A percentile compares a stretch with the other conserved stretches of the same genome.
Evolutionary conservation across 441 rosid genomes (phyloP).

Genomic region (Flueggea neowawraea): DNA sequence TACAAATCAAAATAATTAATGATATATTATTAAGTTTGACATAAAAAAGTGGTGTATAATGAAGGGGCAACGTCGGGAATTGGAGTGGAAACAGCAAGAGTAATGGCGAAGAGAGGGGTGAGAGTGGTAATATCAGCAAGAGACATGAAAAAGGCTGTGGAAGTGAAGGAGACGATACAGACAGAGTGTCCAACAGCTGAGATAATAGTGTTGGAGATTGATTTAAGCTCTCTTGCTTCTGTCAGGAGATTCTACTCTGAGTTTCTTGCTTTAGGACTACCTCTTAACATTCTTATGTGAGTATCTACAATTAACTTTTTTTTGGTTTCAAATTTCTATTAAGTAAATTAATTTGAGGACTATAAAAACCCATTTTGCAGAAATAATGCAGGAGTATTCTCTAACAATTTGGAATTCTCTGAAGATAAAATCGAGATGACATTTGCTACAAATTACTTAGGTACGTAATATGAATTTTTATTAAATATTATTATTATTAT

Average conservation of each 20-base stretch:
- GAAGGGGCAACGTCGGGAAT: constrained; percentile 94
- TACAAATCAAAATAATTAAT: no score
- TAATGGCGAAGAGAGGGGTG: constrained; percentile 76
- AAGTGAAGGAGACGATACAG: constrained; percentile 48
- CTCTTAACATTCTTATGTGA: constrained; percentile 87
- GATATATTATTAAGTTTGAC: no score
- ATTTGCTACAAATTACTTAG: constrained; percentile 86
- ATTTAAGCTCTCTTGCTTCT: constrained; percentile 83
- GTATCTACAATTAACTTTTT: constrained; percentile 7
- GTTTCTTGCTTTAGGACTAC: constrained; percentile 65
- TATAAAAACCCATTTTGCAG: constrained; percentile 29
- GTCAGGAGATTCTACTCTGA: constrained; percentile 59
- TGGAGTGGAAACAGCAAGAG: constrained; percentile 87
- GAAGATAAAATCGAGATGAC: constrained; percentile 94
- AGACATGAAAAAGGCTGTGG: constrained; percentile 64
- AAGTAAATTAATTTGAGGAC: no score
- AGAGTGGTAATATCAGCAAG: constrained; percentile 80
- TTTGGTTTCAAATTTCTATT: not conserved
- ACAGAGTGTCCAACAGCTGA: constrained; percentile 62
- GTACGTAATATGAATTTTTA: constrained; percentile 25
- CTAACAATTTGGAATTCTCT: constrained; percentile 75
- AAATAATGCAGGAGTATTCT: constrained; percentile 89
- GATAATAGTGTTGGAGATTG: constrained; percentile 59
- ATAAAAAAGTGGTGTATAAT: no score
- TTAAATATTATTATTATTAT: no score